Conservation (phyloP, 73 alveolate genomes). For the Paramecium sexaurelia region DNA sequence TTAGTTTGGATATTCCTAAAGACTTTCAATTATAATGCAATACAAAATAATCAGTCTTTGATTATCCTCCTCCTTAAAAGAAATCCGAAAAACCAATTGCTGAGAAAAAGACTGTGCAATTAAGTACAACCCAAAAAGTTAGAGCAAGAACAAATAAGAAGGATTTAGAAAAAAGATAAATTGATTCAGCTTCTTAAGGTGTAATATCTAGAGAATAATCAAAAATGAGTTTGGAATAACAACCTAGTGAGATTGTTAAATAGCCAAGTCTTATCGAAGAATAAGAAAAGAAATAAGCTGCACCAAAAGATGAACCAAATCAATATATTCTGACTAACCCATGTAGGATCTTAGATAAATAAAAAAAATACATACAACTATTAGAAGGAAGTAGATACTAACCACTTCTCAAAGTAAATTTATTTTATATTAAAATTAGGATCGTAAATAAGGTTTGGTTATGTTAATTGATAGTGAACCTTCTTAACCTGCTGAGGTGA, state of each 20-base stretch:
- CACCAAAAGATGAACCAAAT: slow-evolving; percentile 88
- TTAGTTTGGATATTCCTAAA: slow-evolving; percentile 85
- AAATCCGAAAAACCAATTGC: slow-evolving; percentile 82
- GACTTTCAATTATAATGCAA: slow-evolving; percentile 82
- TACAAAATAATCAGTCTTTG: slow-evolving; percentile 89
- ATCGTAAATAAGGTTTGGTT: slow-evolving; percentile 87
- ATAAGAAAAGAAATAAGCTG: slow-evolving; percentile 79
- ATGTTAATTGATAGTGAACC: slow-evolving; percentile 73
- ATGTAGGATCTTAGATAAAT: slow-evolving; percentile 88
- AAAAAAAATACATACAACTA: slow-evolving; percentile 81
- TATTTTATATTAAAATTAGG: not conserved
- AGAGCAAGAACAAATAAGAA: slow-evolving; percentile 93
- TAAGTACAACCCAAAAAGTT: slow-evolving; percentile 92
- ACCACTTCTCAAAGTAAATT: slow-evolving; percentile 80
- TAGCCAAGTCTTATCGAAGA: slow-evolving; percentile 74
- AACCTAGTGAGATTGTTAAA: slow-evolving; percentile 76
- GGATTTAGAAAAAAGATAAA: slow-evolving; percentile 47
- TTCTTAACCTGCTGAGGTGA: slow-evolving; percentile 76
- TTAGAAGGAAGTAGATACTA: slow-evolving; percentile 77
- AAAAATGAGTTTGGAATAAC: slow-evolving; percentile 70
- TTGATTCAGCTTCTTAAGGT: not conserved
- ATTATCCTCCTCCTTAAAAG: slow-evolving; percentile 86
- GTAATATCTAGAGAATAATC: not conserved
- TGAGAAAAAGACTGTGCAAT: slow-evolving; percentile 93
- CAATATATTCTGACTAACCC: slow-evolving; percentile 86